A percentile compares a stretch with the other conserved stretches of the same genome.
phyloP scores from a whole-genome alignment of 2,329 filamentous ascomycete genomes.

The Sarocladium oryzae region DNA sequence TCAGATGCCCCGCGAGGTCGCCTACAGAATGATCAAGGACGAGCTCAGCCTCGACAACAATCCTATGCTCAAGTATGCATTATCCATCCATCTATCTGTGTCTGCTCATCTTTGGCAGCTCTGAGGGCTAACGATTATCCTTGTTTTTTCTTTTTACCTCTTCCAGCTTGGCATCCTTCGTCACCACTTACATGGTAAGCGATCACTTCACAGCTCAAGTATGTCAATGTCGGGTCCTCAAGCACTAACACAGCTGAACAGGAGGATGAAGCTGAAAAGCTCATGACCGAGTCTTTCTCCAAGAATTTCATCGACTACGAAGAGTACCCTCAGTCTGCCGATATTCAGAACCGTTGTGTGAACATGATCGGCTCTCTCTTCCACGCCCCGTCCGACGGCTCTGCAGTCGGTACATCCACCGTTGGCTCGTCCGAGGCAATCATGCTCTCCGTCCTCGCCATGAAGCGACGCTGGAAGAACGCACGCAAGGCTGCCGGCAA shows the following conservation, averaged over 20 bases:
- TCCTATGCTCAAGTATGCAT: slow-evolving; percentile 69
- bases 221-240: too few species aligned
- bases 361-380: slow-evolving; percentile 88
- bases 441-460: slow-evolving; percentile 76
- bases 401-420: slow-evolving; percentile 78
- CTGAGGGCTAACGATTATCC: neutral
- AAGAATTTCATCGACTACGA: slow-evolving; percentile 96
- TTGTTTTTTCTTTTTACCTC: neutral
- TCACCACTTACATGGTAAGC: slow-evolving; percentile 89
- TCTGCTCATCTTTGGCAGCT: too few species aligned
- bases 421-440: slow-evolving; percentile 88
- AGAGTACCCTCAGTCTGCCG: slow-evolving; percentile 73
- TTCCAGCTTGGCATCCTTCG: slow-evolving; percentile 76
- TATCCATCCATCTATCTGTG: too few species aligned
- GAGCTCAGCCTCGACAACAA: slow-evolving; percentile 88
- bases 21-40: slow-evolving; percentile 97
- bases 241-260: slow-evolving; percentile 32
- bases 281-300: slow-evolving; percentile 86
- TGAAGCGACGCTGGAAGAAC: slow-evolving; percentile 95
- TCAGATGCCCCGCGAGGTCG: slow-evolving; percentile 87
- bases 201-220: slow-evolving; percentile 5
- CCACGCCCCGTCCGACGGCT: slow-evolving; percentile 61
- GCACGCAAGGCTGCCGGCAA: slow-evolving; percentile 78
- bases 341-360: slow-evolving; percentile 88
- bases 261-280: slow-evolving; percentile 92